A percentile compares a stretch with the other conserved stretches of the same genome.
Conservation (phyloP, 371 early-diverging fungal genomes). For the Phascolomyces articulosus region DNA sequence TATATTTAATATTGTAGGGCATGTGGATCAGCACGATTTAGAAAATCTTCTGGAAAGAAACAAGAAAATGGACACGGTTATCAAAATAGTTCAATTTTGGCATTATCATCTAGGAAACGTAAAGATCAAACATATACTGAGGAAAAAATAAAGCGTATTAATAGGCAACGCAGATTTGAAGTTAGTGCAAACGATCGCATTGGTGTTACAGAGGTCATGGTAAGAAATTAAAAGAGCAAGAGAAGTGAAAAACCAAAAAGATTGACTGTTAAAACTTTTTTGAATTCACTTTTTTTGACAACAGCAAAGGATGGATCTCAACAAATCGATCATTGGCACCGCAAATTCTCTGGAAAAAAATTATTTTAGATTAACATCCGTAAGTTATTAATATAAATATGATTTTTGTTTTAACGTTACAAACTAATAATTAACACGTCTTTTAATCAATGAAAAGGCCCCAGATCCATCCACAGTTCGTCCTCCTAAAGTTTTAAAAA, state of each 20-base stretch:
- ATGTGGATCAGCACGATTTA: constrained; percentile 8
- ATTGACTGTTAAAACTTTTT: no score
- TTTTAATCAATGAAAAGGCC: constrained; percentile 55
- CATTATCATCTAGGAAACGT: background rate
- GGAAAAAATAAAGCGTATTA: background rate
- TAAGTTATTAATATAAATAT: constrained; percentile 20
- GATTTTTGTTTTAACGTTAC: background rate
- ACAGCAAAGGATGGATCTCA: constrained; percentile 31
- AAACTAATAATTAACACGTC: background rate
- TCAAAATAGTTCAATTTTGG: no score
- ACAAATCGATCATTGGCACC: constrained; percentile 92
- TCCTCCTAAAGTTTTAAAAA: constrained; percentile 75
- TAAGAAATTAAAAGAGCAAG: no score
- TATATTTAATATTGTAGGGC: background rate
- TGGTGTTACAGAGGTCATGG: no score
- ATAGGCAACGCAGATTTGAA: background rate
- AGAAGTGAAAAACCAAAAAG: no score
- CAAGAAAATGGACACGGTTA: background rate
- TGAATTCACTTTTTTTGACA: background rate
- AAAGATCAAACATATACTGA: background rate
- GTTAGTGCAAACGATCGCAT: background rate
- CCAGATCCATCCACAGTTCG: constrained; percentile 91
- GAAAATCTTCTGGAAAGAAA: background rate
- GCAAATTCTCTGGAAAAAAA: constrained; percentile 81
- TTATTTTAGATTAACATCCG: constrained; percentile 90